Evolutionary conservation across 768 basidiomycete genomes (phyloP).

Genomic region (Filobasidium floriforme): DNA sequence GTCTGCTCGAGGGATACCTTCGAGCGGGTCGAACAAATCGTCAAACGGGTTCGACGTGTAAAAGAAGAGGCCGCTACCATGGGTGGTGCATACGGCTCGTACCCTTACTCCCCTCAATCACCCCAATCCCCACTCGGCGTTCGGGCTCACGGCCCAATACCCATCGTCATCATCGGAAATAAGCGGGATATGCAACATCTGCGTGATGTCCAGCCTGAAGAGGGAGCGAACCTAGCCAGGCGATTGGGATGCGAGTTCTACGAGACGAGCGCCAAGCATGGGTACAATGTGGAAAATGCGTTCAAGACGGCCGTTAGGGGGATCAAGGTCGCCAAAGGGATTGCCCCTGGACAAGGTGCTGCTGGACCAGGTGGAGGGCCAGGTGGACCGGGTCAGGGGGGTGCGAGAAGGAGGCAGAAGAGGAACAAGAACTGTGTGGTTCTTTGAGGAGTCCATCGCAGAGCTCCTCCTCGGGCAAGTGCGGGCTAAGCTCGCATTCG

Average conservation of each 20-base stretch:
- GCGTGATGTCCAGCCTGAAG: constrained; percentile 83
- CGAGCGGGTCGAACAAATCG: constrained; percentile 79
- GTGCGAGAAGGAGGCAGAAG: constrained; percentile 63
- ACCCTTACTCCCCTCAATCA: constrained; percentile 13
- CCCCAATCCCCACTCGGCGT: constrained; percentile 13
- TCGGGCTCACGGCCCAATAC: constrained; percentile 53
- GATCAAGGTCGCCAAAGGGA: constrained; percentile 32
- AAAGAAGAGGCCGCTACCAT: constrained; percentile 52
- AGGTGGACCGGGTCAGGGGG: constrained; percentile 26
- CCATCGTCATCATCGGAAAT: constrained; percentile 92
- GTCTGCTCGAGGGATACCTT: constrained; percentile 90
- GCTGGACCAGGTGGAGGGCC: constrained; percentile 48
- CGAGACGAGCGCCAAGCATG: constrained; percentile 94
- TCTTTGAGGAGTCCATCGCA: constrained; percentile 20
- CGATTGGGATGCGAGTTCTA: constrained; percentile 86
- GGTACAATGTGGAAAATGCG: constrained; percentile 80
- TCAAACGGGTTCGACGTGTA: constrained; percentile 80
- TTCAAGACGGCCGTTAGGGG: constrained; percentile 70
- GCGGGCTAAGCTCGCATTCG: neutral
- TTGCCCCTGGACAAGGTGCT: constrained; percentile 18
- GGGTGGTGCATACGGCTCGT: constrained; percentile 12
- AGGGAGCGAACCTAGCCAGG: constrained; percentile 72
- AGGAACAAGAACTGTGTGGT: constrained; percentile 52
- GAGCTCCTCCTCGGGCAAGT: neutral
- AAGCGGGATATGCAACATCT: constrained; percentile 88